Conservation (phyloP, 2,329 filamentous ascomycete genomes). For the Xylariaceae sp. region DNA sequence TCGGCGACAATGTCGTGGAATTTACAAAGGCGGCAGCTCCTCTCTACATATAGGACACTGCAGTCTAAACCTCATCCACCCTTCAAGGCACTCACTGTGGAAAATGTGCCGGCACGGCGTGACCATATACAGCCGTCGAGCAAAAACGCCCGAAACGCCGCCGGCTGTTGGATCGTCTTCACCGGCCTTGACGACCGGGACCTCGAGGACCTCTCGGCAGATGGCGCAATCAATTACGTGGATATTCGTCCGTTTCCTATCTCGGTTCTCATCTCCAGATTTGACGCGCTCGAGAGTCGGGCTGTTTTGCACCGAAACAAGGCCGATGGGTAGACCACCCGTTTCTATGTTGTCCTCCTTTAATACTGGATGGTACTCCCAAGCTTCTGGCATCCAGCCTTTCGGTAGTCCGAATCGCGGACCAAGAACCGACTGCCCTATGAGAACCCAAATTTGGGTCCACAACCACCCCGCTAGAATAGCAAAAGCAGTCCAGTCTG, state of each 20-base stretch:
- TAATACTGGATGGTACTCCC: constrained; percentile 92
- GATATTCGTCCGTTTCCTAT: constrained; percentile 34
- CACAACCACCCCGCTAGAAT: constrained; percentile 75
- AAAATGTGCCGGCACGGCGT: constrained; percentile 97
- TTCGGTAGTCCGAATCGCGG: constrained; percentile 80
- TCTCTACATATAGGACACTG: constrained; percentile 96
- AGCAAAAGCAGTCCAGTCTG: constrained; percentile 62
- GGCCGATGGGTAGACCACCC: constrained; percentile 74
- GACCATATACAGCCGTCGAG: constrained; percentile 87
- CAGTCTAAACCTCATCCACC: constrained; percentile 90
- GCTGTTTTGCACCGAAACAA: constrained; percentile 41
- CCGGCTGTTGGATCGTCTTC: constrained; percentile 46
- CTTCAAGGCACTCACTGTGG: constrained; percentile 84
- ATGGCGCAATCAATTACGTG: constrained; percentile 85
- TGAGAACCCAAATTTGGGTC: constrained; percentile 76
- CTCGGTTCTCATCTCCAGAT: constrained; percentile 25
- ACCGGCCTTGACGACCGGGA: constrained; percentile 68
- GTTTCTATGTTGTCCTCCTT: constrained; percentile 78
- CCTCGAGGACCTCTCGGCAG: constrained; percentile 86
- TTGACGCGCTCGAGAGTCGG: constrained; percentile 34
- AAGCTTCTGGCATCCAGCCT: constrained; percentile 67
- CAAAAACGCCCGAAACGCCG: constrained; percentile 65
- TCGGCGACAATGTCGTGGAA: background rate
- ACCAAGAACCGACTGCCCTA: constrained; percentile 77
- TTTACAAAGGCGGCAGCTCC: constrained; percentile 74